Evolutionary conservation across 441 rosid genomes (phyloP), one percentile per base, ranked within the genome.

Genomic region (Omphalea diandra): DNA sequence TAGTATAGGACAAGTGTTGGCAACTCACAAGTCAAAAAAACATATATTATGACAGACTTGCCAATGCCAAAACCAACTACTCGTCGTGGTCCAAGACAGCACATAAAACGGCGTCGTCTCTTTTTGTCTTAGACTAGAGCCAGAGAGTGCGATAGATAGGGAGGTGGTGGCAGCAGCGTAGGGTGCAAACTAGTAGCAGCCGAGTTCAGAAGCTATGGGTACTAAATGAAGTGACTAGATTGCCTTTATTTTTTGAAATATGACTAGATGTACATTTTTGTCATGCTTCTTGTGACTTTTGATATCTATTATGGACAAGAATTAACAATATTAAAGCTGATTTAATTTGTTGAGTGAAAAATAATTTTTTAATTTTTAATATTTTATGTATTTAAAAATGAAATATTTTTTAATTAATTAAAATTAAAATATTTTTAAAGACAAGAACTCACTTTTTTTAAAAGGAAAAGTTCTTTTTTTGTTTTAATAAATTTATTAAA

Each of bases 71-170:
- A n/a, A n/a, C n/a, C n/a, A n/a, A n/a, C n/a, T n/a, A 58, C 56
- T 43, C 5, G 43, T 17, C 24, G 11, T 9, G 38, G 33, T 63
- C 1, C 5, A 20, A 71, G 31, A 22, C 54, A 62, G 15, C 3
- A 5, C 1, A 5, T 7, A 29, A 65, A 68, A 63, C 77, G 69
- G 43, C 3, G 73, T 62, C 77, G 69, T 68, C 32, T 73, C 31
- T 3, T 41, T 15, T 26, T 50, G 68, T 26, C 24, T 36, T 49
- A 8, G 29, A 22, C 12, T 22, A 14, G 0, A 20, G 7, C 1
- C 6, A 26, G 22, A 11, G 20, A 36, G 8, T 1, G 17, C 14
- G 12, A 17, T 22, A 26, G 22, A 11, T 14, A 36, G 8, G 3
- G 17, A 12, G 12, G 24, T 22, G 58, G 59, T 26, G 43, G 65